Evolutionary conservation across 2,329 filamentous ascomycete genomes (phyloP), one percentile per base, ranked within the genome.

Genomic region (Zarea fungicola): DNA sequence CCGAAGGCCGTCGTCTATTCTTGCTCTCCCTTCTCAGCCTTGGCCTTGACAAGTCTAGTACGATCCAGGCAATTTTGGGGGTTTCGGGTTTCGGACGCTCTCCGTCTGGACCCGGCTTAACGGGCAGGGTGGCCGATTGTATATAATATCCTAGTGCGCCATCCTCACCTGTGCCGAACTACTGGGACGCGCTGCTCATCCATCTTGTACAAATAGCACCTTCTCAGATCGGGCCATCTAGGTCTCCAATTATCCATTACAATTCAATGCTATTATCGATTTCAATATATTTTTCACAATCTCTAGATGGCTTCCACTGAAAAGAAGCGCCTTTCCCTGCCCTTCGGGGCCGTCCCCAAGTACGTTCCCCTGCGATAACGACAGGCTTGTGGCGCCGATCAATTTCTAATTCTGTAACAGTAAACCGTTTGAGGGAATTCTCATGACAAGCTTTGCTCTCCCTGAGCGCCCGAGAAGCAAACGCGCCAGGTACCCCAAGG

Each of bases 401-500:
- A 13, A 21, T 41, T 26, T 23, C 41, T 50, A 41, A 44, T 14
- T 29, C 6, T 23, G 14, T 13, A 47, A 21, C 39, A 45, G 45
- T 14, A 51, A 46, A 29, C 34, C 14, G 13, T 49, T 43, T 6
- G 42, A 52, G 16, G 55, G 56, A 11, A 52, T 58, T 16, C 54
- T 53, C 14, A 60, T 62, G 39, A 42, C 61, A 7, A 65, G 57
- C 1, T 65, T 65, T 50, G 55, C 63, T 8, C 51, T 66, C 7
- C 52, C 58, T 22, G 60, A 56, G 35, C 56, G 62, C 8, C 63
- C 63, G 7, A 57, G 60, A 18, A 60, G 58, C 16, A 63, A 56
- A 2, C 57, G 65, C 21, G 59, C 63, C 47, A 64, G 61, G 39
- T 60, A 57, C 18, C 55, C 61, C 47, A 64, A 64, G 43, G 62